Percentiles rank a stretch among this genome's conserved stretches.
Evolutionary conservation across 129 eudicot species (phyloP).

Genomic region (Flaveria bidentis): DNA sequence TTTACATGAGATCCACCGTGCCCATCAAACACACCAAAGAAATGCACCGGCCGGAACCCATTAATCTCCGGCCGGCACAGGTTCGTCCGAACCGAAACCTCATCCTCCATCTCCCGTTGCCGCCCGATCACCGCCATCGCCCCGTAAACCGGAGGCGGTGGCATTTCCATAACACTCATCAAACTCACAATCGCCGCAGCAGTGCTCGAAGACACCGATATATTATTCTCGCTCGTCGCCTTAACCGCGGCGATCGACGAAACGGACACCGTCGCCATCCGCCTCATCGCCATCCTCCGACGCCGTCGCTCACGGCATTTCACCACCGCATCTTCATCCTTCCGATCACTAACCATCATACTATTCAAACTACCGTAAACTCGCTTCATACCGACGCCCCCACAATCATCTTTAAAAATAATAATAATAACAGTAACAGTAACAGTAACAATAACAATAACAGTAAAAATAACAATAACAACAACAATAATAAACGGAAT

Average conservation of each 20-base stretch:
- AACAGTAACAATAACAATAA: no score
- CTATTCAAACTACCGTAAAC: constrained; percentile 14
- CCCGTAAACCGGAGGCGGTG: constrained; percentile 34
- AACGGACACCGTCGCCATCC: constrained; percentile 11
- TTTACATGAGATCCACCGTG: constrained; percentile 58
- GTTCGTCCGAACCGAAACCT: constrained; percentile 19
- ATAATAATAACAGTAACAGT: no score
- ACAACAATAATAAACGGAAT: neutral
- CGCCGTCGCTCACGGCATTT: constrained; percentile 48
- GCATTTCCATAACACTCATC: constrained; percentile 11
- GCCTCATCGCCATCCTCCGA: constrained; percentile 37
- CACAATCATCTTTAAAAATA: neutral
- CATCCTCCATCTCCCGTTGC: constrained; percentile 45
- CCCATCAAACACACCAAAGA: constrained; percentile 55
- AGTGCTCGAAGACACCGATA: neutral
- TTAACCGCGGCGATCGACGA: neutral
- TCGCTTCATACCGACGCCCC: neutral
- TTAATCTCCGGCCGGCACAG: constrained; percentile 48
- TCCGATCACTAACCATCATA: neutral
- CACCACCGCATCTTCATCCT: constrained; percentile 21
- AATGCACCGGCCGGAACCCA: constrained; percentile 37
- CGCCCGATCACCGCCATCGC: constrained; percentile 41
- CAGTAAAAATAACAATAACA: no score
- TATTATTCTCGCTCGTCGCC: neutral
- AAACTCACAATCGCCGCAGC: constrained; percentile 5